Percentiles rank a stretch among this genome's conserved stretches.
phyloP scores from a whole-genome alignment of 2,329 filamentous ascomycete species.

The Alternaria sp. region DNA sequence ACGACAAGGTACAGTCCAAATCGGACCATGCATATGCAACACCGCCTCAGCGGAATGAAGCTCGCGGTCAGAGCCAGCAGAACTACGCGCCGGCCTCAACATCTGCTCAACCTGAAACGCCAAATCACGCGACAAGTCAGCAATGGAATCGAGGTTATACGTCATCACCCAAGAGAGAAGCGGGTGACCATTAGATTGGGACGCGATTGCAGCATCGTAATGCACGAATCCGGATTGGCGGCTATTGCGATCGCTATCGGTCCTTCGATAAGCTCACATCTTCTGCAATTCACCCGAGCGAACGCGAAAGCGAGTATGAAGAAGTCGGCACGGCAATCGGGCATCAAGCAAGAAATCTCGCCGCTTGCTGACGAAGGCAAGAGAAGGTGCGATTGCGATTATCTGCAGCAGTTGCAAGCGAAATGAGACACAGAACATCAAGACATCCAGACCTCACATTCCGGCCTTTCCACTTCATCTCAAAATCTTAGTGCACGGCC shows the following conservation, averaged over 20 bases:
- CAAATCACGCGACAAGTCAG: conserved; percentile 40
- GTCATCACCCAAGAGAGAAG: conserved; percentile 47
- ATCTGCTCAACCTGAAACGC: conserved; percentile 44
- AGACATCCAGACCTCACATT: conserved; percentile 35
- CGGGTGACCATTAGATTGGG: conserved; percentile 41
- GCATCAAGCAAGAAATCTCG: background rate
- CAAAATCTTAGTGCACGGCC: conserved; percentile 38
- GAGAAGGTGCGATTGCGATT: conserved; percentile 5
- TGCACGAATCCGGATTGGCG: conserved; percentile 21
- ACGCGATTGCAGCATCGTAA: conserved; percentile 31
- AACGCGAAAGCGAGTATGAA: conserved; percentile 13
- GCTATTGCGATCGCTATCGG: conserved; percentile 4
- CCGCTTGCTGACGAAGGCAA: background rate
- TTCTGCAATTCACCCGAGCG: conserved; percentile 5
- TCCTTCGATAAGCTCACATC: conserved; percentile 18
- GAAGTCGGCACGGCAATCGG: background rate
- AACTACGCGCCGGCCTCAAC: conserved; percentile 31
- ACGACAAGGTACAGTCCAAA: conserved; percentile 27
- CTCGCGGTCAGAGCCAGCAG: conserved; percentile 33
- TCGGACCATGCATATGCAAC: conserved; percentile 27
- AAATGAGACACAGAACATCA: conserved; percentile 37
- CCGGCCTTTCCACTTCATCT: conserved; percentile 28
- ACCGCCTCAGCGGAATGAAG: conserved; percentile 33
- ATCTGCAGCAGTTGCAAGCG: conserved; percentile 42
- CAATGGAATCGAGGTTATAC: conserved; percentile 42